A percentile compares a stretch with the other conserved stretches of the same genome.
These are phyloP conservation scores for Curvularia eragrostidis DNA, from an alignment of 2,329 filamentous ascomycete genomes.

Conservation along the genomic window DNA sequence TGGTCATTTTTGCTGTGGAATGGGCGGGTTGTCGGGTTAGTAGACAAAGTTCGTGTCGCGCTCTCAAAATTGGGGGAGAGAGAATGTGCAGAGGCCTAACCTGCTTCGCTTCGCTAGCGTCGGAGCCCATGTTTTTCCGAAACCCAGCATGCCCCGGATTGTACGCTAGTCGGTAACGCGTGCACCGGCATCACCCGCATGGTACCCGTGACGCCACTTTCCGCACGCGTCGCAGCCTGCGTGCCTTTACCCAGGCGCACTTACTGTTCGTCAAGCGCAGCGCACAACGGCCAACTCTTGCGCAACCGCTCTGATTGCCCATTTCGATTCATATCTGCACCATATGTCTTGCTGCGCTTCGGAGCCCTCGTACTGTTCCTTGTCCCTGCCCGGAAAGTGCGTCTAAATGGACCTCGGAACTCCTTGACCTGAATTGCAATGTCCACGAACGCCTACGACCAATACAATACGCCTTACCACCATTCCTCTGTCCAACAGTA, in stretches of 20 bases:
- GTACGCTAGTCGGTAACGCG: slow-evolving; percentile 4
- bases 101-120: slow-evolving; percentile 25
- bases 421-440: slow-evolving; percentile 24
- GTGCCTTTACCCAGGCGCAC: neutral
- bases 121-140: slow-evolving; percentile 18
- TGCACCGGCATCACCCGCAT: neutral
- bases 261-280: neutral
- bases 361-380: slow-evolving; percentile 12
- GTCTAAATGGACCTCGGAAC: slow-evolving; percentile 4
- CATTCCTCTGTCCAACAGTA: slow-evolving; percentile 42
- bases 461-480: slow-evolving; percentile 38
- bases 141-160: neutral
- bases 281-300: neutral
- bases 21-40: slow-evolving; percentile 44
- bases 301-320: neutral
- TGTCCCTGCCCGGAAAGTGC: slow-evolving; percentile 8
- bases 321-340: neutral
- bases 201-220: slow-evolving; percentile 1
- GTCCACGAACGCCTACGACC: slow-evolving; percentile 38
- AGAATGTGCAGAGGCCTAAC: slow-evolving; percentile 16
- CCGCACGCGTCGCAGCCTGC: slow-evolving; percentile 16
- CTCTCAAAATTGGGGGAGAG: slow-evolving; percentile 26
- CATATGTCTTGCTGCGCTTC: slow-evolving; percentile 3
- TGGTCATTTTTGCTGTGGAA: slow-evolving; percentile 68
- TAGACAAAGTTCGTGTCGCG: slow-evolving; percentile 29